phyloP scores from a whole-genome alignment of 2,329 filamentous ascomycete genomes.

The Didymellaceae sp. region DNA sequence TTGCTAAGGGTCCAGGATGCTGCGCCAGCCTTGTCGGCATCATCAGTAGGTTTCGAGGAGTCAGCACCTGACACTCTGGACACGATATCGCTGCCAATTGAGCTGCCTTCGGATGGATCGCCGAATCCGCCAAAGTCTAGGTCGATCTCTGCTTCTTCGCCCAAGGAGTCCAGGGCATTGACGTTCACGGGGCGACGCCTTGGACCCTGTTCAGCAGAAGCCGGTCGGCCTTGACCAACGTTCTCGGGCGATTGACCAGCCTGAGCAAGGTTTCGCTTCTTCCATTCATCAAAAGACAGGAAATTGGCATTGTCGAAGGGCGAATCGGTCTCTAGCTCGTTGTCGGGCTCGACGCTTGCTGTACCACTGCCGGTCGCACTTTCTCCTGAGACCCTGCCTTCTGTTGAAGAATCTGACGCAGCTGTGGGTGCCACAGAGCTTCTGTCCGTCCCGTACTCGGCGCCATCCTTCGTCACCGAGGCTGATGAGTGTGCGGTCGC shows the following conservation, averaged over 20 bases:
- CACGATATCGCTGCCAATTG: constrained; percentile 25
- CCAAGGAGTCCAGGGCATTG: constrained; percentile 77
- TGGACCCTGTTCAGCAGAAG: constrained; percentile 50
- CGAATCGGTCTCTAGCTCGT: constrained; percentile 67
- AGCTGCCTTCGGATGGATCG: constrained; percentile 37
- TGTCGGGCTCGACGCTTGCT: constrained; percentile 47
- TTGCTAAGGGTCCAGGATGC: constrained; percentile 68
- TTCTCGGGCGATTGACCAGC: constrained; percentile 78
- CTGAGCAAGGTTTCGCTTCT: constrained; percentile 86
- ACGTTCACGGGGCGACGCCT: constrained; percentile 62
- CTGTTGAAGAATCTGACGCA: constrained; percentile 8
- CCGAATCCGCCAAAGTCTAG: constrained; percentile 72
- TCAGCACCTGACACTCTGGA: constrained; percentile 23
- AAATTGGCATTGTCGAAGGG: constrained; percentile 79
- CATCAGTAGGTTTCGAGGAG: constrained; percentile 24
- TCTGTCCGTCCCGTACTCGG: constrained; percentile 13
- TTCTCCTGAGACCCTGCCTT: constrained; percentile 14
- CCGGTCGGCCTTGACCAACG: constrained; percentile 64
- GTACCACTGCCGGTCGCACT: constrained; percentile 15
- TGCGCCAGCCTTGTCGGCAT: constrained; percentile 39
- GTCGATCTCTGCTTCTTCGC: constrained; percentile 88
- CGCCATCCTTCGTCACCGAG: constrained; percentile 11
- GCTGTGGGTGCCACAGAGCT: constrained; percentile 8
- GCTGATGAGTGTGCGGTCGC: constrained; percentile 17
- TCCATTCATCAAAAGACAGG: constrained; percentile 98